Percentiles rank a stretch among this genome's conserved stretches.
Conservation (phyloP, 805 yeast genomes). For the Candida pseudoglaebosa region DNA sequence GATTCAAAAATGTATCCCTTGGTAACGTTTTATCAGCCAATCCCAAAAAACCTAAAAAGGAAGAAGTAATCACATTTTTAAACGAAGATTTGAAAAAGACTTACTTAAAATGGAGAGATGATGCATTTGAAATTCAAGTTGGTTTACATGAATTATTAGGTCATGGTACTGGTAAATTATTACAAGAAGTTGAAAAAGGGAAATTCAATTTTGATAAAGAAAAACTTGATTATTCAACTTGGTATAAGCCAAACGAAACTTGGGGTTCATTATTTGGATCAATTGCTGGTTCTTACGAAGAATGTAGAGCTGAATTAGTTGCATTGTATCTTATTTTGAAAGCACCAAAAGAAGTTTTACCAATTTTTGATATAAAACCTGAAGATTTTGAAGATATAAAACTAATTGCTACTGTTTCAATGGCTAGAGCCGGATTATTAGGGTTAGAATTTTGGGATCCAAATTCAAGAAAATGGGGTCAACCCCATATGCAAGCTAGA, state of each 20-base stretch:
- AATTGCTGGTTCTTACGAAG: conserved; percentile 84
- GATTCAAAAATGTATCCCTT: conserved; percentile 85
- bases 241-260: conserved; percentile 76
- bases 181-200: conserved; percentile 54
- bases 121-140: conserved; percentile 88
- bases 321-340: conserved; percentile 78
- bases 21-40: conserved; percentile 79
- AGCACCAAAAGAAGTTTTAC: conserved; percentile 52
- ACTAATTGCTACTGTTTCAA: conserved; percentile 65
- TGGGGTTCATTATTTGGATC: conserved; percentile 88
- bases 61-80: conserved; percentile 67
- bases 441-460: conserved; percentile 91
- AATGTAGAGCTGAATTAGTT: conserved; percentile 88
- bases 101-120: conserved; percentile 69
- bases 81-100: conserved; percentile 47
- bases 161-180: conserved; percentile 84
- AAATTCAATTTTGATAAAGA: conserved; percentile 66
- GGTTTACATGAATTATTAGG: conserved; percentile 91
- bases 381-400: conserved; percentile 62
- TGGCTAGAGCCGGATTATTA: conserved; percentile 85
- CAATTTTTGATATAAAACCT: conserved; percentile 65
- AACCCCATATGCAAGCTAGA: conserved; percentile 92
- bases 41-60: conserved; percentile 59
- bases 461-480: conserved; percentile 79
- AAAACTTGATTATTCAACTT: conserved; percentile 65